Evolutionary conservation across 805 yeast species (phyloP), one percentile per base, ranked within the genome.

Genomic region (Candida quercuum): DNA sequence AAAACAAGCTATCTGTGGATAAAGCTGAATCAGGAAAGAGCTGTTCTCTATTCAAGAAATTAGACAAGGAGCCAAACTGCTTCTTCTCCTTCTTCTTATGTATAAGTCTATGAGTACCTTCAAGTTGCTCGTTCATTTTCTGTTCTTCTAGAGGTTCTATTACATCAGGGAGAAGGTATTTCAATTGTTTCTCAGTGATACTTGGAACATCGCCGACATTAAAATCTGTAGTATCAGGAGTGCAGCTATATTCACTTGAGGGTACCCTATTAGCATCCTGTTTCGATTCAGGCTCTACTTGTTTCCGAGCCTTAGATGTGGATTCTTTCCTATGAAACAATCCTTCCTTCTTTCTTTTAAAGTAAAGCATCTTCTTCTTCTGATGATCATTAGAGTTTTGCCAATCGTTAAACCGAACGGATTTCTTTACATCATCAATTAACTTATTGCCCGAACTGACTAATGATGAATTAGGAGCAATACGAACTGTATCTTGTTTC

Each of bases 181-280:
- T 29, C 13, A 29, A 19, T 13, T 29, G 32, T 11, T 29, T 29
- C 13, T 29, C 32, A 13, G 32, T 19, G 13, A 29, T 15, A n/a
- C 24, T 29, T 18, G 32, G 23, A 29, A 16, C 32, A 18, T 29
- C 23, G 4, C 5, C 19, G 13, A 19, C 24, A 13, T 4, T 19
- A 11, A 19, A 11, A 19, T 29, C 20, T 12, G 57, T 41, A 3
- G 33, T 33, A 33, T 50, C 51, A 3, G 55, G 55, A 2, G 55
- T 52, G 19, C 27, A 41, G 32, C 52, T 49, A 32, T 52, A 52
- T 19, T 42, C 54, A 31, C 57, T 52, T 12, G 57, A 50, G 1
- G 53, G 40, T 2, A 40, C 37, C 6, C 44, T 28, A 15, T 16
- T 17, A 18, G 28, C 9, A 24, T 7, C 15, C 15, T 14, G 17